These are phyloP conservation scores for Hymenoscyphus salicellus DNA, from an alignment of 2,329 filamentous ascomycete species.

Conservation along the genomic window DNA sequence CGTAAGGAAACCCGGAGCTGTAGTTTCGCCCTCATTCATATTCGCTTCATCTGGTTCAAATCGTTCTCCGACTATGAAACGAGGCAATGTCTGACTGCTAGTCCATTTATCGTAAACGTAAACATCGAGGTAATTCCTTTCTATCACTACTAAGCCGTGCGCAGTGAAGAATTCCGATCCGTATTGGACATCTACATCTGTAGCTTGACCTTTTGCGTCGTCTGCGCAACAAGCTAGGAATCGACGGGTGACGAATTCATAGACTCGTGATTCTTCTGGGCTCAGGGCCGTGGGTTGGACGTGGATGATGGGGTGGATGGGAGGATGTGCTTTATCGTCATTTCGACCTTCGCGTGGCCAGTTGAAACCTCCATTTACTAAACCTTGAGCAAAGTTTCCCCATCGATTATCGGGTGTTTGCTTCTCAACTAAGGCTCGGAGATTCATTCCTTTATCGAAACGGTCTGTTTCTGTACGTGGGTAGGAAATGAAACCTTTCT, in stretches of 20 bases:
- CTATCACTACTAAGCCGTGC: slow-evolving; percentile 78
- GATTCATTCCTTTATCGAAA: slow-evolving; percentile 85
- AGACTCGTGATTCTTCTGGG: slow-evolving; percentile 71
- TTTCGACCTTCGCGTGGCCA: slow-evolving; percentile 79
- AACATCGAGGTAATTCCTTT: slow-evolving; percentile 90
- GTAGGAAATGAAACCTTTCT: slow-evolving; percentile 94
- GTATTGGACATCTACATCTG: slow-evolving; percentile 80
- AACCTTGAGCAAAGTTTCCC: slow-evolving; percentile 74
- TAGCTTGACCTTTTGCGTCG: slow-evolving; percentile 85
- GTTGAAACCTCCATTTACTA: slow-evolving; percentile 73
- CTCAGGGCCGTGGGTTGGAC: slow-evolving; percentile 60
- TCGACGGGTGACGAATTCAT: slow-evolving; percentile 87
- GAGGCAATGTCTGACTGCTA: slow-evolving; percentile 76
- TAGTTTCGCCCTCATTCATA: slow-evolving; percentile 88
- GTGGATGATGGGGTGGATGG: slow-evolving; percentile 93
- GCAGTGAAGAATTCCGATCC: slow-evolving; percentile 80
- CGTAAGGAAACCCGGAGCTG: slow-evolving; percentile 79
- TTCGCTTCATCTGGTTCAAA: slow-evolving; percentile 87
- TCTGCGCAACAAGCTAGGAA: slow-evolving; percentile 96
- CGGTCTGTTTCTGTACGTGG: slow-evolving; percentile 95
- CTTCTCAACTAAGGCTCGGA: slow-evolving; percentile 75
- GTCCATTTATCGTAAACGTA: slow-evolving; percentile 98
- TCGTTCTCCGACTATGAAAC: slow-evolving; percentile 72
- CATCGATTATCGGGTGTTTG: slow-evolving; percentile 74
- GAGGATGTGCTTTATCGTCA: slow-evolving; percentile 95